phyloP scores from a whole-genome alignment of 108 stramenopile species.

The Cyclotella baltica region DNA sequence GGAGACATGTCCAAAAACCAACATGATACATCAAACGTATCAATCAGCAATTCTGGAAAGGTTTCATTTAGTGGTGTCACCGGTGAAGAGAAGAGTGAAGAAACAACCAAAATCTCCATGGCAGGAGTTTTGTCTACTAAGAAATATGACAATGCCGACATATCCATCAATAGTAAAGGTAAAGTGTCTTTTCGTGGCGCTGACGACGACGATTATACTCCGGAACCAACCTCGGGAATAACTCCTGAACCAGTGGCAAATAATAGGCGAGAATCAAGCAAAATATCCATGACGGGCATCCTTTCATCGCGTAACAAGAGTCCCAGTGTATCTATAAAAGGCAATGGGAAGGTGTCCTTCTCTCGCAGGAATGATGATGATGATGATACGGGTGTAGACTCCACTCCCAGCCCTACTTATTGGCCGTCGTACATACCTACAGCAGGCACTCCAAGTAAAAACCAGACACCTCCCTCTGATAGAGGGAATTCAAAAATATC shows the following conservation, averaged over 20 bases:
- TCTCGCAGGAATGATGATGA: not conserved
- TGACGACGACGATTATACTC: not conserved
- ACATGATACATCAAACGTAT: not conserved
- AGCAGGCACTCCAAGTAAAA: not conserved
- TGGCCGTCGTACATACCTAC: no score
- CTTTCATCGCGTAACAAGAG: not conserved
- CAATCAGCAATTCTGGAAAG: not conserved
- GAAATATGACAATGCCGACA: not conserved
- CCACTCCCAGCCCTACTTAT: not conserved
- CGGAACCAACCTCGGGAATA: not conserved
- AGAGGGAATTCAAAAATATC: not conserved
- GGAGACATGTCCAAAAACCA: not conserved
- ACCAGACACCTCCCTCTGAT: not conserved
- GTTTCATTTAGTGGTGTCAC: not conserved
- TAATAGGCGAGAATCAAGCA: not conserved
- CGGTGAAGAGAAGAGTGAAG: not conserved
- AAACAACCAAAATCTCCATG: not conserved
- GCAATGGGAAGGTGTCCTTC: not conserved
- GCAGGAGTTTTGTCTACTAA: not conserved
- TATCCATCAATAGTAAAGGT: slow-evolving; percentile 2
- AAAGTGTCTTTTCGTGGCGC: slow-evolving; percentile 10
- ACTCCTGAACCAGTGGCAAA: not conserved
- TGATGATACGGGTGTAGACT: not conserved
- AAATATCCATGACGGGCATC: not conserved
- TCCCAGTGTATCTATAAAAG: not conserved